Conservation (phyloP, 257 asterid species). For the Linaria vulgaris region DNA sequence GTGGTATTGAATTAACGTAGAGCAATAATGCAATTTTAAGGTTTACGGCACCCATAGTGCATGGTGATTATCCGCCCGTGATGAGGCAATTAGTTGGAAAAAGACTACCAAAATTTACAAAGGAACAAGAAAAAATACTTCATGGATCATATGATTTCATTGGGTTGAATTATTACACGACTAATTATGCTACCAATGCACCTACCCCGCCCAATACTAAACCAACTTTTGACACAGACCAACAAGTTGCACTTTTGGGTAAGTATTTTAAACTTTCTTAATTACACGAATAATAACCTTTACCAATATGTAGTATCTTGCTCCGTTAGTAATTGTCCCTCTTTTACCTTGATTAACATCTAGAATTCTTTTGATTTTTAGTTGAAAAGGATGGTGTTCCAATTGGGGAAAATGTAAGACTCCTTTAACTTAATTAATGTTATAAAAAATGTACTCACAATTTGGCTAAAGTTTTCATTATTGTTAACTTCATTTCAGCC, state of each 20-base stretch:
- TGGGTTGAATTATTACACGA: slow-evolving; percentile 40
- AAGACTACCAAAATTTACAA: slow-evolving; percentile 22
- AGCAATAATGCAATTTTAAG: too few relatives aligned
- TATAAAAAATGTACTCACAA: background rate
- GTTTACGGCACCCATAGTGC: slow-evolving; percentile 28
- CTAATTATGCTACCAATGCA: slow-evolving; percentile 9
- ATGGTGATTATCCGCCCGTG: slow-evolving; percentile 29
- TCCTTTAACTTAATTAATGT: background rate
- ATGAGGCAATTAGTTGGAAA: slow-evolving; percentile 22
- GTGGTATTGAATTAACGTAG: background rate
- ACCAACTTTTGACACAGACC: slow-evolving; percentile 21
- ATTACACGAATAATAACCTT: too few relatives aligned
- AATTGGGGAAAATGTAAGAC: slow-evolving; percentile 16
- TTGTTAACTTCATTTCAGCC: slow-evolving; percentile 17
- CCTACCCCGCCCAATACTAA: background rate
- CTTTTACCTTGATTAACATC: too few relatives aligned
- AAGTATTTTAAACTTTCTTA: background rate
- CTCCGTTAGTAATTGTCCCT: background rate
- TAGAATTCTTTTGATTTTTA: background rate
- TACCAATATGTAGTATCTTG: background rate
- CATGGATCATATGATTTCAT: slow-evolving; percentile 33
- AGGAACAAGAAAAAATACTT: background rate
- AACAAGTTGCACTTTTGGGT: background rate
- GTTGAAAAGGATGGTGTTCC: background rate
- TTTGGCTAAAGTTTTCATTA: background rate